These are phyloP conservation scores for Tricholoma matsutake DNA, from an alignment of 768 basidiomycete species.

Conservation along the genomic window DNA sequence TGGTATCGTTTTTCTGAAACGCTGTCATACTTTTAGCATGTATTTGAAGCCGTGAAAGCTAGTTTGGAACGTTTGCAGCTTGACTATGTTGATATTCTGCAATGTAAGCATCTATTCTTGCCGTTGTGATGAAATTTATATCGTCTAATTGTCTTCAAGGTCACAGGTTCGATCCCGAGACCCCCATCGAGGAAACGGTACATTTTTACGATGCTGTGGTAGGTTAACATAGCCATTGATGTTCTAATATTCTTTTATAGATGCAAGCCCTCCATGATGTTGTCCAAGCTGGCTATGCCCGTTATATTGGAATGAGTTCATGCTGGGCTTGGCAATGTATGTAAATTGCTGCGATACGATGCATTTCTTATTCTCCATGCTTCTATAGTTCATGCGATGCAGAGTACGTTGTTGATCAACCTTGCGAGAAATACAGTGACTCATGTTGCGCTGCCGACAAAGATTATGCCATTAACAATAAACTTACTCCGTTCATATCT, in stretches of 20 bases:
- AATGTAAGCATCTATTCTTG: slow-evolving; percentile 40
- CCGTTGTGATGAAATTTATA: neutral
- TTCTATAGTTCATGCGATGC: slow-evolving; percentile 49
- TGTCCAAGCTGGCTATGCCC: slow-evolving; percentile 59
- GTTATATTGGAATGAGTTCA: slow-evolving; percentile 59
- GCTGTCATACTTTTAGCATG: slow-evolving; percentile 44
- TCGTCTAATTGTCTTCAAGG: slow-evolving; percentile 24
- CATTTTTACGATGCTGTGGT: neutral
- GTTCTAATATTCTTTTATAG: slow-evolving; percentile 20
- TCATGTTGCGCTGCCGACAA: neutral
- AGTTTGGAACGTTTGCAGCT: slow-evolving; percentile 66
- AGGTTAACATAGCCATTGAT: neutral
- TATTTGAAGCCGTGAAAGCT: slow-evolving; percentile 65
- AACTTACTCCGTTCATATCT: slow-evolving; percentile 58
- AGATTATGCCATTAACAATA: slow-evolving; percentile 62
- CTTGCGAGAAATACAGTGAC: no score
- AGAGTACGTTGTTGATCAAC: slow-evolving; percentile 35
- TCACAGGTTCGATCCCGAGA: slow-evolving; percentile 54
- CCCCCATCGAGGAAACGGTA: slow-evolving; percentile 57
- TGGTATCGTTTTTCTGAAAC: no score
- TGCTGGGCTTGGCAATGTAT: slow-evolving; percentile 55
- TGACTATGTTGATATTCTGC: slow-evolving; percentile 75
- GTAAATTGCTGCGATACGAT: slow-evolving; percentile 8
- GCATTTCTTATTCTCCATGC: neutral
- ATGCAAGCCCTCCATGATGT: slow-evolving; percentile 71